Base-by-base conservation (phyloP, 192 early-diverging fungal genomes). In the Coemansia nantahalensis region DNA sequence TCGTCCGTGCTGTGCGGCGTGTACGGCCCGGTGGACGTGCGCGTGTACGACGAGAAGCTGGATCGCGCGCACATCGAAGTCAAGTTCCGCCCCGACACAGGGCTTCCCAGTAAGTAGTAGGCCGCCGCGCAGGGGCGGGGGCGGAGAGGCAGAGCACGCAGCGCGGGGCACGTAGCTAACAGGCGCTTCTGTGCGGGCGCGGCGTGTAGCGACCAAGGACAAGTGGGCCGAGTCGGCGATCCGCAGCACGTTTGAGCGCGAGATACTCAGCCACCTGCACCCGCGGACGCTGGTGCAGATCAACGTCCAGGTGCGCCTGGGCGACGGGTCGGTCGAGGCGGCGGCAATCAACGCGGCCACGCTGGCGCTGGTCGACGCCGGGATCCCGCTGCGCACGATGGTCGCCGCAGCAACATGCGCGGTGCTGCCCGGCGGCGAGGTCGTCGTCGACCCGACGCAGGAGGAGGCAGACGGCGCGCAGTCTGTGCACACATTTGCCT, bases 291-390 rank as follows among this genome's bases (percentile, higher is more conserved):
- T 80, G 32, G 82, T 99, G 14, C 86, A 89, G 54, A 87, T 99
- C 48, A 91, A 89, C 9, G 51, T 90, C 17, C 96, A 99, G 63
- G 83, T 89, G 8, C 78, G 86, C 51, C 79, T 84, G 39, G 87
- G 86, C 51, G 94, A 96, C 64, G 96, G 96, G 53, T 80, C 81
- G 18, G 90, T 93, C 55, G 71, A 69, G 23, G 56, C 93, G 10
- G 78, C 86, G 6, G 84, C 88, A 5, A 82, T 95, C 35, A 97
- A 97, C 63, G 92, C 93, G 3, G 78, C 84, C 0, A 76, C 84
- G 3, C 42, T 97, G 55, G 92, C 93, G 2, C 79, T 98, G 19
- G 54, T 97, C 39, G 92, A 99, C 64, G 92, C 94, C 9, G 94
- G 90, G 14, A 79, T 97, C 12, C 86, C 93, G 8, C 61, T 97